Percentiles rank a stretch among this genome's conserved stretches.
These are phyloP conservation scores for Kodamaea laetipori DNA, from an alignment of 805 yeast species.

Conservation along the genomic window DNA sequence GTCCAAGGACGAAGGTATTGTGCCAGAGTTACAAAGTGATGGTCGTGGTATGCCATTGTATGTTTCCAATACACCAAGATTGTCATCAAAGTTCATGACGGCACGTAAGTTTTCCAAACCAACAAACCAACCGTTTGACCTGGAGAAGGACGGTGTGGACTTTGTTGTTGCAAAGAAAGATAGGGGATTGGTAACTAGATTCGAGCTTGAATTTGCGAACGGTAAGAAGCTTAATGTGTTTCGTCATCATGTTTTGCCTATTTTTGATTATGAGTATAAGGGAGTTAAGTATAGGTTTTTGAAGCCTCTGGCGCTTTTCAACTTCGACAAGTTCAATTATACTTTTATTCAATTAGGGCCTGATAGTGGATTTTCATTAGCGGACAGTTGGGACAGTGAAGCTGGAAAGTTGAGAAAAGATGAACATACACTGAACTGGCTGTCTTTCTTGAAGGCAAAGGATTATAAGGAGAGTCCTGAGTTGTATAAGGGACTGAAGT, in stretches of 20 bases:
- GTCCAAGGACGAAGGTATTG: neutral
- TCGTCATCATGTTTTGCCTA: slow-evolving; percentile 9
- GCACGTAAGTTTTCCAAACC: neutral
- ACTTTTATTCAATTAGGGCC: slow-evolving; percentile 1
- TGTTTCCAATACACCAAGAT: neutral
- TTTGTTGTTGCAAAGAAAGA: slow-evolving; percentile 5
- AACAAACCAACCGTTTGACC: slow-evolving; percentile 1
- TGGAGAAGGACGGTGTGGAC: slow-evolving; percentile 5
- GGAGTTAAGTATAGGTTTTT: slow-evolving; percentile 11
- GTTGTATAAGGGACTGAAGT: slow-evolving; percentile 6
- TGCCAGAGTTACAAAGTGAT: slow-evolving; percentile 4
- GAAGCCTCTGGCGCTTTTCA: slow-evolving; percentile 1
- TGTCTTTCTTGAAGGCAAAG: neutral
- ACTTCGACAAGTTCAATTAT: slow-evolving; percentile 2
- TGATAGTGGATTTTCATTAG: slow-evolving; percentile 8
- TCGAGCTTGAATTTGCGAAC: slow-evolving; percentile 4
- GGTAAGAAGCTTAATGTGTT: slow-evolving; percentile 10
- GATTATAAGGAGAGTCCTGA: neutral
- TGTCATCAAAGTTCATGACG: slow-evolving; percentile 5
- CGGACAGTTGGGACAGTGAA: slow-evolving; percentile 13
- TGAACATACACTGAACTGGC: neutral
- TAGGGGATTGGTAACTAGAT: slow-evolving; percentile 4
- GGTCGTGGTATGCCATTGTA: slow-evolving; percentile 8
- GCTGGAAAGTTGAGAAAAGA: slow-evolving; percentile 8
- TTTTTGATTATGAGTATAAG: slow-evolving; percentile 12